A percentile compares a stretch with the other conserved stretches of the same genome.
These are phyloP conservation scores for Populus trichocarpa DNA, from an alignment of 441 rosid genomes.

Conservation along the genomic window DNA sequence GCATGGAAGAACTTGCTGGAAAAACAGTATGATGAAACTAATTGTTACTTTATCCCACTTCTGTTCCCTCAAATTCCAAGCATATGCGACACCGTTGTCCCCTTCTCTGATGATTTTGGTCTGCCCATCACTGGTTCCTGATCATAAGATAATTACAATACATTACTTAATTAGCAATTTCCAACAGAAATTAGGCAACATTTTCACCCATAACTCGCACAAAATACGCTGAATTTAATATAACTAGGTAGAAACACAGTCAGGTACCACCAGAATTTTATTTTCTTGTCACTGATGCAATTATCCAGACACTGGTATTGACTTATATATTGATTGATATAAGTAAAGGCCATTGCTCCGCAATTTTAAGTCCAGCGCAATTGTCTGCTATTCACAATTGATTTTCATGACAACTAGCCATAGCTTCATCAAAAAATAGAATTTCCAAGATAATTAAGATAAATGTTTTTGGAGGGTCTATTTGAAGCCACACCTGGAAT, in stretches of 20 bases:
- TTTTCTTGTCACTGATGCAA: background rate
- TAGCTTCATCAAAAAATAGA: background rate
- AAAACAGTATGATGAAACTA: slow-evolving; percentile 5
- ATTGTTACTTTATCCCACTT: slow-evolving; percentile 85
- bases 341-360: background rate
- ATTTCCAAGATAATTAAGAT: background rate
- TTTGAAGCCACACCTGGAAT: slow-evolving; percentile 62
- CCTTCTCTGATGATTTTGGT: slow-evolving; percentile 94
- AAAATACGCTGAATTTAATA: background rate
- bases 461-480: background rate
- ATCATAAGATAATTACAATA: slow-evolving; percentile 19
- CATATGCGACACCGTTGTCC: slow-evolving; percentile 94
- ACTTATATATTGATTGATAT: background rate
- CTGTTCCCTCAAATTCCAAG: slow-evolving; percentile 82
- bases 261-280: background rate
- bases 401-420: slow-evolving; percentile 3
- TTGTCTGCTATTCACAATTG: background rate
- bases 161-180: slow-evolving; percentile 16
- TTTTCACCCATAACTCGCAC: slow-evolving; percentile 4
- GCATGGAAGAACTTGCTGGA: background rate
- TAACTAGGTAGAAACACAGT: background rate
- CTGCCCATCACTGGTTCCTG: slow-evolving; percentile 94
- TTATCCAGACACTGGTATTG: background rate
- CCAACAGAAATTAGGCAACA: slow-evolving; percentile 14
- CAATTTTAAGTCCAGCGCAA: background rate